Evolutionary conservation across 306 rosid genomes (phyloP).

Genomic region (Prunus davidiana): DNA sequence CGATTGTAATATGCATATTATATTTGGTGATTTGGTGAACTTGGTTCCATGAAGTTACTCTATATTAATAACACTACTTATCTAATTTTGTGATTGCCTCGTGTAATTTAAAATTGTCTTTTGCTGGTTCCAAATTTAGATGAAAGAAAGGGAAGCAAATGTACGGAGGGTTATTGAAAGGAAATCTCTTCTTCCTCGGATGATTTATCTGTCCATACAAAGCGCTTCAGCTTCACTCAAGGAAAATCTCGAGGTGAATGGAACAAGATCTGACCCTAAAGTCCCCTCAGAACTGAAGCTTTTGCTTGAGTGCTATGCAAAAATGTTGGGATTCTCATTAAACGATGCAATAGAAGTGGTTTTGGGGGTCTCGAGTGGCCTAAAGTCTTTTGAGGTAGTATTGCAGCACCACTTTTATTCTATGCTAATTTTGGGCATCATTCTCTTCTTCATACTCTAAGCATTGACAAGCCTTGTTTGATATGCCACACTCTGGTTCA

Average conservation of each 20-base stretch:
- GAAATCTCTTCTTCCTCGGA: slow-evolving; percentile 89
- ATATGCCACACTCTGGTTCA: too few species aligned
- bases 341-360: slow-evolving; percentile 62
- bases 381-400: slow-evolving; percentile 59
- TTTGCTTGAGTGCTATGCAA: slow-evolving; percentile 74
- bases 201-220: slow-evolving; percentile 82
- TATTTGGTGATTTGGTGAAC: neutral
- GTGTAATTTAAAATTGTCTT: neutral
- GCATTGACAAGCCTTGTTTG: neutral
- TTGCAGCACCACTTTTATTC: neutral
- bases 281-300: slow-evolving; percentile 62
- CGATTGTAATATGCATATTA: neutral
- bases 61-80: neutral
- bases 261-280: slow-evolving; percentile 49
- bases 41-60: neutral
- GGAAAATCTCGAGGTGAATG: slow-evolving; percentile 69
- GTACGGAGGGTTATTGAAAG: slow-evolving; percentile 66
- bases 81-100: slow-evolving; percentile 3
- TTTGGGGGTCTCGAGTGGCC: slow-evolving; percentile 44
- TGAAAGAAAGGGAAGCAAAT: slow-evolving; percentile 54
- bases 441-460: neutral
- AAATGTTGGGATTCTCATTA: slow-evolving; percentile 66
- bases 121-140: slow-evolving; percentile 46
- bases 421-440: neutral
- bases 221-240: slow-evolving; percentile 65